Evolutionary conservation across 2,329 filamentous ascomycete genomes (phyloP).

Genomic region (Venturia aucupariae): DNA sequence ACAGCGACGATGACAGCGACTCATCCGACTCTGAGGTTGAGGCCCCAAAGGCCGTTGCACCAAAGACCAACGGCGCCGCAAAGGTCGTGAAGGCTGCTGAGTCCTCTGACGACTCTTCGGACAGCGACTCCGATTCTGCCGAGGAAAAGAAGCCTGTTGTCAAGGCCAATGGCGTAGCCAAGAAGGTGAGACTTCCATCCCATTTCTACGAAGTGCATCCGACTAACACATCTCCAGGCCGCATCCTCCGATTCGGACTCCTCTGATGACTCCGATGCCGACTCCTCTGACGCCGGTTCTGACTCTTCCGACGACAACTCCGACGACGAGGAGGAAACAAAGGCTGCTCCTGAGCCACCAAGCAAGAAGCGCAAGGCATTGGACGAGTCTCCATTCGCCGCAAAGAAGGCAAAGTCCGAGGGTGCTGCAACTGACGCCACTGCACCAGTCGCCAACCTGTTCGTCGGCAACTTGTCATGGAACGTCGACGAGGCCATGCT

Average conservation of each 20-base stretch:
- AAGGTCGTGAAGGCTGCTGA: constrained; percentile 17
- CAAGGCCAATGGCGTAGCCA: constrained; percentile 27
- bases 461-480: constrained; percentile 87
- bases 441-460: constrained; percentile 56
- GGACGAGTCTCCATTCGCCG: constrained; percentile 36
- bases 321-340: constrained; percentile 25
- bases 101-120: constrained; percentile 9
- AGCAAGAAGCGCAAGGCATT: constrained; percentile 62
- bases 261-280: constrained; percentile 28
- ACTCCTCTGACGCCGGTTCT: constrained; percentile 24
- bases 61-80: constrained; percentile 26
- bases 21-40: constrained; percentile 20
- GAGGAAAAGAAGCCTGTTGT: constrained; percentile 26
- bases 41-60: constrained; percentile 14
- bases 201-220: constrained; percentile 9
- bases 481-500: constrained; percentile 78
- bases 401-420: constrained; percentile 62
- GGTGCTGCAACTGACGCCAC: constrained; percentile 29
- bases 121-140: constrained; percentile 24
- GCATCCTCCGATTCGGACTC: constrained; percentile 22
- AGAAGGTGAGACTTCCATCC: constrained; percentile 19
- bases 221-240: constrained; percentile 17
- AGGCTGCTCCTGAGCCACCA: constrained; percentile 21
- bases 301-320: not conserved
- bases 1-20: constrained; percentile 17